phyloP scores from a whole-genome alignment of 2,329 filamentous ascomycete genomes.

The Raffaelea albimanens region DNA sequence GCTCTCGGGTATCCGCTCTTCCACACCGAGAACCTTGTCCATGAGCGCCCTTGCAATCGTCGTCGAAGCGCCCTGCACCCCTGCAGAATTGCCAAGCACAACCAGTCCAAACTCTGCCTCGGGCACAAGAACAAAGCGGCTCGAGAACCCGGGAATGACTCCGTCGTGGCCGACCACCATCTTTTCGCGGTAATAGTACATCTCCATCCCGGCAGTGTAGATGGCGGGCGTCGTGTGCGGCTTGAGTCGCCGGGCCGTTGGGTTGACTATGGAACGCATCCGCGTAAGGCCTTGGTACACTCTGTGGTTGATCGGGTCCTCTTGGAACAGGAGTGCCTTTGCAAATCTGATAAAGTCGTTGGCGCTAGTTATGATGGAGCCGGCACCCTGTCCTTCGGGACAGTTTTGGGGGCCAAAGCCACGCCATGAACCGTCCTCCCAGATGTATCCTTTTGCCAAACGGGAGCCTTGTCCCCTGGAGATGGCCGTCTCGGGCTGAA shows the following conservation, averaged over 20 bases:
- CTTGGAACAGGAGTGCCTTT: background rate
- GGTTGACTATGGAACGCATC: conserved; percentile 1
- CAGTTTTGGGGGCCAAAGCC: background rate
- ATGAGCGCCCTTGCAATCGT: too few relatives aligned
- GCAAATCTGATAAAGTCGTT: background rate
- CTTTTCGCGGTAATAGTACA: background rate
- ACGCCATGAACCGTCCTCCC: background rate
- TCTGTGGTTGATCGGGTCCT: background rate
- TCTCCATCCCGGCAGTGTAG: background rate
- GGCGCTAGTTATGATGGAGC: background rate
- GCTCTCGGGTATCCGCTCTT: too few relatives aligned
- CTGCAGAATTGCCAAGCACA: background rate
- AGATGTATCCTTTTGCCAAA: background rate
- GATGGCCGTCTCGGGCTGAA: background rate
- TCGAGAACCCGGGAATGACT: background rate
- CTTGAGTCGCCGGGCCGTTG: background rate
- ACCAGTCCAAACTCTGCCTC: background rate
- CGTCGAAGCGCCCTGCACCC: too few relatives aligned
- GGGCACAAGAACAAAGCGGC: background rate
- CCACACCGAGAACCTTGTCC: too few relatives aligned
- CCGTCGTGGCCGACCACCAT: conserved; percentile 1
- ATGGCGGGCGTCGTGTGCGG: background rate
- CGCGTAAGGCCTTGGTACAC: background rate
- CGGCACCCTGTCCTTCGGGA: background rate
- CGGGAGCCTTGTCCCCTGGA: background rate